These are phyloP conservation scores for Rhizopogon vesiculosus DNA, from an alignment of 768 basidiomycete genomes.

Conservation along the genomic window DNA sequence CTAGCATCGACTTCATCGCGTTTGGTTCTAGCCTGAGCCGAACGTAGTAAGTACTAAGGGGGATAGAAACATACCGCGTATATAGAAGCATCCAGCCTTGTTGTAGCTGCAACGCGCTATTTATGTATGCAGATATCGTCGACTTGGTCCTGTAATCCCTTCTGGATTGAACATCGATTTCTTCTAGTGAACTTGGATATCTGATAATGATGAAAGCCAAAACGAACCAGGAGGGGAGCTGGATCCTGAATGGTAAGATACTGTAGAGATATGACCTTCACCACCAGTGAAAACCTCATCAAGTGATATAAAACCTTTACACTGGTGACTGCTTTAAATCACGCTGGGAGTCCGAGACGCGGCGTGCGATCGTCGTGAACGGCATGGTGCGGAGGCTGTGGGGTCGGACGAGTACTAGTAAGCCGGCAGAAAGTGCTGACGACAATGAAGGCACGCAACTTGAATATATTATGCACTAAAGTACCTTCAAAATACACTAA, in stretches of 20 bases:
- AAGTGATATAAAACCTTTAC: no score
- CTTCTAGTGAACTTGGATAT: conserved; percentile 65
- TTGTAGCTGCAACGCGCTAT: conserved; percentile 59
- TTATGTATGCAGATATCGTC: conserved; percentile 58
- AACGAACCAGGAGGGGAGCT: conserved; percentile 82
- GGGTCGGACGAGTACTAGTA: no score
- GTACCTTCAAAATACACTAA: no score
- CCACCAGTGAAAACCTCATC: no score
- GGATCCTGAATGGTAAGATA: conserved; percentile 68
- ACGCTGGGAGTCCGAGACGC: no score
- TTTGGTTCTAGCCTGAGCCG: not conserved
- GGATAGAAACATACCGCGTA: conserved; percentile 42
- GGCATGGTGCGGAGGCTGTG: no score
- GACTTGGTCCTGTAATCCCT: conserved; percentile 48
- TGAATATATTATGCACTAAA: no score
- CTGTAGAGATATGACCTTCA: not conserved
- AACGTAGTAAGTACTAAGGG: not conserved
- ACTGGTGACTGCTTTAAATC: no score
- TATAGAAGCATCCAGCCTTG: conserved; percentile 91
- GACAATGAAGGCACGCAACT: no score
- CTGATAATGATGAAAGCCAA: conserved; percentile 67
- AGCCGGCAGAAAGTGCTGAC: no score
- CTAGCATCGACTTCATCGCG: conserved; percentile 33
- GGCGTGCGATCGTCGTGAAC: no score
- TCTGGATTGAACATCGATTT: conserved; percentile 32